Conservation (phyloP, 2,329 filamentous ascomycete genomes). For the Aureobasidium sp. region DNA sequence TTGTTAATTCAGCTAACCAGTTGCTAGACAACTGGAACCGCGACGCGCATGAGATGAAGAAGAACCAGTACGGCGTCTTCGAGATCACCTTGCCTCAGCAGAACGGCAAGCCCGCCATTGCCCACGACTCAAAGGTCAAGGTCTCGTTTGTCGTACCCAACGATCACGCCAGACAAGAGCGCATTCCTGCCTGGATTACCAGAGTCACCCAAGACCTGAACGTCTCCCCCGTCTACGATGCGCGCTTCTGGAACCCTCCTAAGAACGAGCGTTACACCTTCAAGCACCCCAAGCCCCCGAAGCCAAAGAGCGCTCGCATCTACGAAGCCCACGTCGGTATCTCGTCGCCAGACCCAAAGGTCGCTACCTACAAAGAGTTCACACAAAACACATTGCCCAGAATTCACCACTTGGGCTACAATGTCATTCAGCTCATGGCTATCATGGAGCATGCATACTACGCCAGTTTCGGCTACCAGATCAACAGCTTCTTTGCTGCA, state of each 20-base stretch:
- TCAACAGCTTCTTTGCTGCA: conserved; percentile 98
- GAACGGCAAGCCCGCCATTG: conserved; percentile 68
- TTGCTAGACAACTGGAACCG: conserved; percentile 73
- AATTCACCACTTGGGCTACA: conserved; percentile 87
- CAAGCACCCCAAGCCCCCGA: conserved; percentile 73
- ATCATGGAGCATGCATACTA: conserved; percentile 99
- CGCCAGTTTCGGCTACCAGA: conserved; percentile 95
- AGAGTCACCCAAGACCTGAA: conserved; percentile 89
- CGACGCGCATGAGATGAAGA: conserved; percentile 77
- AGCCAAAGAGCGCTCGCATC: conserved; percentile 78
- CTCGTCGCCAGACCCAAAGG: conserved; percentile 78
- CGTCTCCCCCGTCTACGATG: conserved; percentile 89
- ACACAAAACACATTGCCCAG: conserved; percentile 84
- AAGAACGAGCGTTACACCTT: conserved; percentile 67
- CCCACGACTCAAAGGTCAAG: conserved; percentile 95
- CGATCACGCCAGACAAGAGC: conserved; percentile 69
- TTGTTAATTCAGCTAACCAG: conserved; percentile 2
- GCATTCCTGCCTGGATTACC: conserved; percentile 93
- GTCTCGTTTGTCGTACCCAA: conserved; percentile 65
- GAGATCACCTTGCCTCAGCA: conserved; percentile 68
- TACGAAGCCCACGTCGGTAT: conserved; percentile 99
- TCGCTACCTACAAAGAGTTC: conserved; percentile 96
- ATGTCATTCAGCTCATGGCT: conserved; percentile 97
- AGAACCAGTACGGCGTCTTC: conserved; percentile 77
- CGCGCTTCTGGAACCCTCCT: conserved; percentile 94